A percentile compares a stretch with the other conserved stretches of the same genome.
Conservation (phyloP, 495 filamentous ascomycete species). For the Glonium stellatum region DNA sequence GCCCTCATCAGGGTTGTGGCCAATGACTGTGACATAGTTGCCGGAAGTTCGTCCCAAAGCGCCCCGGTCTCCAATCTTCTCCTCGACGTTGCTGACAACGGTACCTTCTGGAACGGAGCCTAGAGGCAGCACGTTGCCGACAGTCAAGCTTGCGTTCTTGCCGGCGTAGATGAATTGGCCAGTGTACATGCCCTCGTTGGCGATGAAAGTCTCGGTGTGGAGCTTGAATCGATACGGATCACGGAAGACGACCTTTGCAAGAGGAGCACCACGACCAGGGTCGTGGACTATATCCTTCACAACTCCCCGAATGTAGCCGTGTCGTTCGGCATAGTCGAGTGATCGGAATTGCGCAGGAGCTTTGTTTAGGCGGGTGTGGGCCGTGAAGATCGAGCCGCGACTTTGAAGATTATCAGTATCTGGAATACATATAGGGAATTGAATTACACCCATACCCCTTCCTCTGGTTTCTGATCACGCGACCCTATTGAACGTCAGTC, state of each 20-base stretch:
- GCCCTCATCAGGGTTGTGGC: constrained; percentile 72
- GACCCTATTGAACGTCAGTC: constrained; percentile 8
- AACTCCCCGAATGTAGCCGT: constrained; percentile 76
- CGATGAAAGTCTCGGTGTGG: constrained; percentile 66
- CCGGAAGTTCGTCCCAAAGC: constrained; percentile 91
- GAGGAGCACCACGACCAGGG: constrained; percentile 67
- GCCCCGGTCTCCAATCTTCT: constrained; percentile 96
- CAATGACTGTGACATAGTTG: constrained; percentile 98
- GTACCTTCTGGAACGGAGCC: constrained; percentile 95
- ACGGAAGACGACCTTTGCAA: constrained; percentile 93
- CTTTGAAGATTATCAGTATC: constrained; percentile 46
- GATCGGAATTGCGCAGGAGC: constrained; percentile 85
- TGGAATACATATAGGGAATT: not conserved
- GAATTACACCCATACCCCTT: constrained; percentile 7
- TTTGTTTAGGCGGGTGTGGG: constrained; percentile 90
- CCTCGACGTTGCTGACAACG: constrained; percentile 96
- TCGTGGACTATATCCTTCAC: constrained; percentile 99
- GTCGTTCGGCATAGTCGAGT: constrained; percentile 89
- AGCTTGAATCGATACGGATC: constrained; percentile 77
- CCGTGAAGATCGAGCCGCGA: constrained; percentile 95
- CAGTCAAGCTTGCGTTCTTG: constrained; percentile 90
- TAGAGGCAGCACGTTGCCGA: constrained; percentile 95
- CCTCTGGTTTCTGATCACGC: constrained; percentile 19
- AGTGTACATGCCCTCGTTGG: constrained; percentile 99
- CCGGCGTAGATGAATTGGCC: constrained; percentile 98